These are phyloP conservation scores for Mercurialis annua DNA, from an alignment of 345 rosid genomes.

Conservation along the genomic window DNA sequence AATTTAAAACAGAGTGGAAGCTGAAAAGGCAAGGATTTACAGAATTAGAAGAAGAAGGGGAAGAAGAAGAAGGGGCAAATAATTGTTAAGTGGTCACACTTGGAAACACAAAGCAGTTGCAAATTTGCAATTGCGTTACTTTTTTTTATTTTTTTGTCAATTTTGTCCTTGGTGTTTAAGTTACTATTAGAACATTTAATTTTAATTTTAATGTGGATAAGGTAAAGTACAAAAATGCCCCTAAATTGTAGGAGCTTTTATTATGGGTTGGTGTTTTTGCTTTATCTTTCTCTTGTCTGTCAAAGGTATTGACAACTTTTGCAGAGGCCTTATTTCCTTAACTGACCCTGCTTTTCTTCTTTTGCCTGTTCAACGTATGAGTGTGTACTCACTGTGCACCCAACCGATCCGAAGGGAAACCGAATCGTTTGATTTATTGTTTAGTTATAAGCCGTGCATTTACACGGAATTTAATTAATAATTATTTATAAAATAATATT, in stretches of 20 bases:
- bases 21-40: not conserved
- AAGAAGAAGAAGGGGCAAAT: conserved; percentile 10
- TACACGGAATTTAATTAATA: too few relatives aligned
- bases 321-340: conserved; percentile 4
- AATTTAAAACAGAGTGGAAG: not conserved
- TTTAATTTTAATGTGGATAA: too few relatives aligned
- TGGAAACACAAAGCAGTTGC: conserved; percentile 14
- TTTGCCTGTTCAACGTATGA: too few relatives aligned
- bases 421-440: too few relatives aligned
- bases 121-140: not conserved
- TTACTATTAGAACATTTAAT: not conserved
- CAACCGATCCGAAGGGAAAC: too few relatives aligned
- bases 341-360: conserved; percentile 22
- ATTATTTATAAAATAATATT: too few relatives aligned
- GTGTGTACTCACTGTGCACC: too few relatives aligned
- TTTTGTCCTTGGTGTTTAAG: not conserved
- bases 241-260: not conserved
- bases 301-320: conserved; percentile 19
- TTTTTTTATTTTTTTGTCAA: not conserved
- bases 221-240: conserved; percentile 35
- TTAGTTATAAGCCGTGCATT: too few relatives aligned
- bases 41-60: not conserved
- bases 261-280: not conserved
- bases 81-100: conserved; percentile 39
- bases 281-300: conserved; percentile 13